Evolutionary conservation across 768 basidiomycete genomes (phyloP), one percentile per base, ranked within the genome.

Genomic region (Lepiota venenata): DNA sequence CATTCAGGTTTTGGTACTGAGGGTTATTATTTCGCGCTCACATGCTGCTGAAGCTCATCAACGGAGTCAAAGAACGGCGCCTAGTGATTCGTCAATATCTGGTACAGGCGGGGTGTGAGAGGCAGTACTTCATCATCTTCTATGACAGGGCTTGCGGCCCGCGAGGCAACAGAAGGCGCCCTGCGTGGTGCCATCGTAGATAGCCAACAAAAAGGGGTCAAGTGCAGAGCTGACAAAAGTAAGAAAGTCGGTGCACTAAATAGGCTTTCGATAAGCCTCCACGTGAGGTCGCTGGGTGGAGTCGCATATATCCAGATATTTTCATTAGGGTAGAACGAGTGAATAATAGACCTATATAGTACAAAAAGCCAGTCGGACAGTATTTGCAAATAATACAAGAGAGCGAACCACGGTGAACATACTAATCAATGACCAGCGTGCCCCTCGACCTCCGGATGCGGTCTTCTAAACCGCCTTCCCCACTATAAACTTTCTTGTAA

Each of bases 11-110:
- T 29, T 48, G 42, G 35, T 18, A 16, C 40, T 22, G 44, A 29
- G 43, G 51, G 51, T 40, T 53, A 9, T 25, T 21, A 25, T 3
- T 16, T n/a, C 3, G 46, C 20, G 50, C 78, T 27, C 61, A 87
- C 90, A 65, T 92, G 87, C 60, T 88, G 85, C 63, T 92, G 90
- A 12, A 92, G 83, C 58, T 91, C 90, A 61, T 92, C 90, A n/a
- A 92, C 80, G 18, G 73, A 83, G 63, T 91, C 89, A 60, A 91
- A 92, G 66, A 78, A 88, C 6, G 80, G 74, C 1, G 69, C 66
- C 85, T 87, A 56, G 22, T 21, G 22, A 36, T 3, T 43, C 14
- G 25, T 51, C 18, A 56, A 40, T 10, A 36, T 25, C 10, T n/a
- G 35, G 2, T 41, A 27, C 42, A 39, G 29, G 20, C 14, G n/a